Conservation (phyloP, 2,329 filamentous ascomycete genomes). For the Zymoseptoria crescenta region DNA sequence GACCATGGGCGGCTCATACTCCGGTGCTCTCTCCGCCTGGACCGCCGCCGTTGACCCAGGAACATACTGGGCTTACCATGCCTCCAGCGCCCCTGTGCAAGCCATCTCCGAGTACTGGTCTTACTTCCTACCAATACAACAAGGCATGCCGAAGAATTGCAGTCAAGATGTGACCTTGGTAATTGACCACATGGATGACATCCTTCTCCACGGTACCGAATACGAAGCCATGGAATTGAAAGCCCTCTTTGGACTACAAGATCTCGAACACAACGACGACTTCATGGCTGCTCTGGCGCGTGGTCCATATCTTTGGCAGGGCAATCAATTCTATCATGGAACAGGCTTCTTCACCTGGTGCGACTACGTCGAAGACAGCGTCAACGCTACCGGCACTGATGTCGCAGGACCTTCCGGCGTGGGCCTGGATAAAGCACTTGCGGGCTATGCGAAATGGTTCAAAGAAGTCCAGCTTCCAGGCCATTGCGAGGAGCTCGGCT, state of each 20-base stretch:
- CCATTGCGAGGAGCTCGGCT: conserved; percentile 43
- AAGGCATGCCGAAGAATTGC: conserved; percentile 54
- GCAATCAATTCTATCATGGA: conserved; percentile 35
- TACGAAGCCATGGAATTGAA: conserved; percentile 40
- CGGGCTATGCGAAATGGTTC: conserved; percentile 49
- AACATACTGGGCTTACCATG: conserved; percentile 54
- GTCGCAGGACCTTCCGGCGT: conserved; percentile 39
- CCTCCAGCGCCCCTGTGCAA: conserved; percentile 49
- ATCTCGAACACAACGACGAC: conserved; percentile 46
- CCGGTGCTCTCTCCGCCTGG: conserved; percentile 50
- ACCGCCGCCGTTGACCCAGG: conserved; percentile 46
- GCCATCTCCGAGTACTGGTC: conserved; percentile 51
- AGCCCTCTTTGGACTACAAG: conserved; percentile 44
- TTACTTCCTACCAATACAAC: conserved; percentile 50
- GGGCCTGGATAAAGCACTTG: conserved; percentile 45
- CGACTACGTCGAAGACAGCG: conserved; percentile 33
- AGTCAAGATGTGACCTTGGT: conserved; percentile 46
- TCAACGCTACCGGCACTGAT: conserved; percentile 7
- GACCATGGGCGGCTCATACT: conserved; percentile 47
- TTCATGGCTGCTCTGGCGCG: conserved; percentile 47
- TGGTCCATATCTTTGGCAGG: conserved; percentile 53
- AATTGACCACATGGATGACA: conserved; percentile 41
- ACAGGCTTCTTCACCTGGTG: conserved; percentile 41
- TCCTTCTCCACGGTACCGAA: conserved; percentile 24
- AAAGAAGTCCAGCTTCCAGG: conserved; percentile 39